A percentile compares a stretch with the other conserved stretches of the same genome.
phyloP scores from a whole-genome alignment of 169 alveolate genomes.

The Blepharisma undulans region DNA sequence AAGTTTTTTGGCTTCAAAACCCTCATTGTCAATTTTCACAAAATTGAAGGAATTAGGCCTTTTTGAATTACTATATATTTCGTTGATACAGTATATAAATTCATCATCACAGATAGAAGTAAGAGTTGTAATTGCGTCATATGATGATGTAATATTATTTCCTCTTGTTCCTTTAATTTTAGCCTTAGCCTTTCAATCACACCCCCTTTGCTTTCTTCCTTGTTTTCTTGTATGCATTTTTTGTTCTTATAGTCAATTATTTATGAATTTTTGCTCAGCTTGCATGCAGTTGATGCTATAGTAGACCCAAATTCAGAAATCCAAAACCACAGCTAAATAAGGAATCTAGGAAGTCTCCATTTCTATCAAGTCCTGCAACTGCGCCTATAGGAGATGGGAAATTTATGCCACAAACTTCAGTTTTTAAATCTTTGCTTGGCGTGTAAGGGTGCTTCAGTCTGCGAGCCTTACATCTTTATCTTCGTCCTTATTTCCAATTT shows the following conservation, averaged over 20 bases:
- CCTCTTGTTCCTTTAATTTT: background rate
- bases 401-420: background rate
- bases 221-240: background rate
- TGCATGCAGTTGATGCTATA: background rate
- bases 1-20: background rate
- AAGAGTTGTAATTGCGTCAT: background rate
- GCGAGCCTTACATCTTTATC: conserved; percentile 32
- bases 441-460: background rate
- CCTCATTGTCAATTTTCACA: background rate
- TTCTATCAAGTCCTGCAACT: background rate
- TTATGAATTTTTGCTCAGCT: background rate
- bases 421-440: background rate
- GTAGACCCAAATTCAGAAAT: background rate
- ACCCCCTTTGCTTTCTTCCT: background rate
- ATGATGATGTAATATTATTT: background rate
- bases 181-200: background rate
- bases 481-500: background rate
- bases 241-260: background rate
- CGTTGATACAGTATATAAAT: background rate
- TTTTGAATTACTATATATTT: background rate
- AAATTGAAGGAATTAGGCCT: background rate
- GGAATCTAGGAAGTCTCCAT: background rate
- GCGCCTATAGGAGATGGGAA: background rate
- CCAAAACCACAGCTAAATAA: background rate
- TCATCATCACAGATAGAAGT: background rate